A percentile compares a stretch with the other conserved stretches of the same genome.
phyloP scores from a whole-genome alignment of 108 stramenopile genomes.

The Parmales sp. region DNA sequence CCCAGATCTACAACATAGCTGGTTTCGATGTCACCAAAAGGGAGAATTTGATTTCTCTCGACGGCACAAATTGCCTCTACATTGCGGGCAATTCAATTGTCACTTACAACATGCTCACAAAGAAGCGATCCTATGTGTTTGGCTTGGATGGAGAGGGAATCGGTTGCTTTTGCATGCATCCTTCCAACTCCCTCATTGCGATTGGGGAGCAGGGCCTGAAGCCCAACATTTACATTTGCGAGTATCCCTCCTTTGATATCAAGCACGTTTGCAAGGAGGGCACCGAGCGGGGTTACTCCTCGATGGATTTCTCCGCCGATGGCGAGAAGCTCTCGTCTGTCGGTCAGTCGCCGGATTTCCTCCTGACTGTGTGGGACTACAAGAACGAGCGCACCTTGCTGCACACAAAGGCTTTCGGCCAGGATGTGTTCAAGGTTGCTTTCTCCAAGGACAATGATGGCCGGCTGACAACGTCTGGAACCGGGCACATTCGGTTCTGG shows the following conservation, averaged over 20 bases:
- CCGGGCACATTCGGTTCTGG: conserved; percentile 68
- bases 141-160: conserved; percentile 9
- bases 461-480: conserved; percentile 41
- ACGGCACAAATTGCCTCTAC: background rate
- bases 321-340: conserved; percentile 45
- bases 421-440: conserved; percentile 39
- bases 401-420: conserved; percentile 48
- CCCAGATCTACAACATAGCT: background rate
- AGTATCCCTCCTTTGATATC: conserved; percentile 14
- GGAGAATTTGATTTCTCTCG: background rate
- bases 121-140: background rate
- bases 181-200: conserved; percentile 19
- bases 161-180: conserved; percentile 15
- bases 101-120: background rate
- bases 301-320: conserved; percentile 27
- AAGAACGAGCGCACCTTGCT: conserved; percentile 32
- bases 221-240: conserved; percentile 27
- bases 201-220: conserved; percentile 19
- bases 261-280: conserved; percentile 29
- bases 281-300: conserved; percentile 35
- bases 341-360: conserved; percentile 38
- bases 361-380: conserved; percentile 60
- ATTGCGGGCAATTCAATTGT: background rate
- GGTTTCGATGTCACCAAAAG: background rate
- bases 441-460: conserved; percentile 36